These are phyloP conservation scores for Didymella exigua DNA, from an alignment of 2,329 filamentous ascomycete species.

Conservation along the genomic window DNA sequence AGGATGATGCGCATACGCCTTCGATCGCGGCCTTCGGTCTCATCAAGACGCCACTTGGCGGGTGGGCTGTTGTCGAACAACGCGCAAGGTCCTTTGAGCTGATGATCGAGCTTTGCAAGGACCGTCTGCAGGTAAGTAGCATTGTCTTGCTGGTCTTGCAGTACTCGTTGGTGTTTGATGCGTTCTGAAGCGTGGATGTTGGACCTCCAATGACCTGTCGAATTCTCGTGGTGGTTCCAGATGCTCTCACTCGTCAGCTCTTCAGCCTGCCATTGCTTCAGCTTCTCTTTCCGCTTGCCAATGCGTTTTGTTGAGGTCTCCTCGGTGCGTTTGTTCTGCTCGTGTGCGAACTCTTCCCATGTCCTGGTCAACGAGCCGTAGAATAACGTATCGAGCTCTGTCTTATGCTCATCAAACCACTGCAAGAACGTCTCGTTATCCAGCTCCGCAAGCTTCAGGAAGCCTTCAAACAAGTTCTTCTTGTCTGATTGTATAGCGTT, in stretches of 20 bases:
- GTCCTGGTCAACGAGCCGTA: constrained; percentile 77
- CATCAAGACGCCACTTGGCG: constrained; percentile 88
- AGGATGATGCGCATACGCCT: constrained; percentile 90
- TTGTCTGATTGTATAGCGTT: constrained; percentile 74
- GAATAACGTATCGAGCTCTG: constrained; percentile 81
- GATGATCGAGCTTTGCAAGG: constrained; percentile 78
- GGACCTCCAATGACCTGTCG: constrained; percentile 89
- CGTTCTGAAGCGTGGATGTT: constrained; percentile 94
- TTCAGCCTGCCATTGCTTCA: constrained; percentile 79
- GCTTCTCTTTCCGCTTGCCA: constrained; percentile 76
- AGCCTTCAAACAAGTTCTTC: constrained; percentile 72
- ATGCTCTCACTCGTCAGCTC: constrained; percentile 71
- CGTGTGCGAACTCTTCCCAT: constrained; percentile 86
- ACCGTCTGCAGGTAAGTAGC: constrained; percentile 75
- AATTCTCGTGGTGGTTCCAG: constrained; percentile 80
- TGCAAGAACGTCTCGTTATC: constrained; percentile 86
- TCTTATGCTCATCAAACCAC: constrained; percentile 85
- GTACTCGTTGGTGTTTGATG: constrained; percentile 83
- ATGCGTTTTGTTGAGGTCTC: constrained; percentile 75
- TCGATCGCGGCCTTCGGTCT: constrained; percentile 92
- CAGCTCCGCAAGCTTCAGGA: constrained; percentile 82
- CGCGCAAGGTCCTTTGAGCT: constrained; percentile 78
- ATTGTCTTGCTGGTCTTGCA: constrained; percentile 95
- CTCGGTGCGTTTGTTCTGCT: constrained; percentile 80
- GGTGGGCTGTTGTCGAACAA: constrained; percentile 71